Evolutionary conservation across 805 yeast genomes (phyloP).

Genomic region (Metschnikowia aberdeeniae): DNA sequence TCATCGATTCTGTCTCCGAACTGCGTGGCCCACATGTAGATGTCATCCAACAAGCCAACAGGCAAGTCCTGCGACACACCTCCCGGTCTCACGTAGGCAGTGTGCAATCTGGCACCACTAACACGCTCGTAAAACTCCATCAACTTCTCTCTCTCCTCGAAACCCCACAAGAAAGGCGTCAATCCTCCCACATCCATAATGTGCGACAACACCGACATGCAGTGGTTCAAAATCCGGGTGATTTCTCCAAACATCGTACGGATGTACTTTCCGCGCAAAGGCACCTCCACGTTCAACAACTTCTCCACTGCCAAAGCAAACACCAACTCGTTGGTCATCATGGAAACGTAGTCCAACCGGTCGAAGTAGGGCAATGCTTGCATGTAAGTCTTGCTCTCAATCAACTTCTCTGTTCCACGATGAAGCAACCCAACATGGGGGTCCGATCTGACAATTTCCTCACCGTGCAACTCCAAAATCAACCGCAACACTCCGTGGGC

Average conservation of each 20-base stretch:
- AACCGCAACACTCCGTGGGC: conserved; percentile 89
- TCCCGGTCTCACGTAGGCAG: conserved; percentile 88
- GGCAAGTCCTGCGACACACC: conserved; percentile 90
- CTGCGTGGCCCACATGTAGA: conserved; percentile 95
- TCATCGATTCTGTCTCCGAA: conserved; percentile 91
- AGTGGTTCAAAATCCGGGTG: conserved; percentile 77
- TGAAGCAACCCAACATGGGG: conserved; percentile 88
- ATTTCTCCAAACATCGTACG: conserved; percentile 85
- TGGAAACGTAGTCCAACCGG: conserved; percentile 76
- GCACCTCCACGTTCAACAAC: conserved; percentile 78
- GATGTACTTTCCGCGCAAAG: conserved; percentile 78
- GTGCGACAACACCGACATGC: conserved; percentile 82
- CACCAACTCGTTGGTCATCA: conserved; percentile 90
- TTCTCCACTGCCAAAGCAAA: conserved; percentile 82
- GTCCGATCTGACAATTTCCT: conserved; percentile 80
- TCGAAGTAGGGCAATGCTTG: conserved; percentile 89
- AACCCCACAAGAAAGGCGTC: conserved; percentile 92
- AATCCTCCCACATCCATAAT: conserved; percentile 95
- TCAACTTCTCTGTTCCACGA: conserved; percentile 85
- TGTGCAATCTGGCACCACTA: conserved; percentile 84
- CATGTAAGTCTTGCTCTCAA: conserved; percentile 80
- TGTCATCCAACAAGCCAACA: conserved; percentile 80
- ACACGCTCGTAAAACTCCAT: conserved; percentile 93
- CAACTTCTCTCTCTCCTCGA: conserved; percentile 88
- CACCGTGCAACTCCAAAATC: conserved; percentile 83